These are phyloP conservation scores for Taphrina deformans DNA, from an alignment of 1,139 yeast species.

Conservation along the genomic window DNA sequence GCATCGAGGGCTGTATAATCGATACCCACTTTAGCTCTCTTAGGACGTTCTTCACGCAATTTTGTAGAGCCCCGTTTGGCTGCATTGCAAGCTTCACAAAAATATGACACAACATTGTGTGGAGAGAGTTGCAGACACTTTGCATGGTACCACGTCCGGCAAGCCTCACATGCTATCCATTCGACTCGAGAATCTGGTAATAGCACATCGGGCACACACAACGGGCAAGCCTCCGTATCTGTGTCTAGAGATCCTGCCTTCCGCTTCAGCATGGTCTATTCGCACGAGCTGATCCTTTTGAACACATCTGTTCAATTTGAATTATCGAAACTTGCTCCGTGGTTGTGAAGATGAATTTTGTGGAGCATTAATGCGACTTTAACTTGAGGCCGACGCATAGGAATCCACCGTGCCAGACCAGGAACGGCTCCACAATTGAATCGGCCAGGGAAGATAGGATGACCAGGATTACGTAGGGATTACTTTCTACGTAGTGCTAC, in stretches of 20 bases:
- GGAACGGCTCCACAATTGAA: background rate
- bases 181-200: background rate
- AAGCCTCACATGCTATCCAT: slow-evolving; percentile 30
- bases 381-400: background rate
- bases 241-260: background rate
- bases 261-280: background rate
- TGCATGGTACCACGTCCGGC: slow-evolving; percentile 27
- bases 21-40: slow-evolving; percentile 20
- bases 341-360: background rate
- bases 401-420: no score
- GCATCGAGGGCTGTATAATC: slow-evolving; percentile 81
- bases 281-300: background rate
- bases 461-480: background rate
- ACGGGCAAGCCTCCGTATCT: background rate
- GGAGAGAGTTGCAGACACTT: slow-evolving; percentile 1
- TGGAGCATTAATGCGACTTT: background rate
- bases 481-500: no score
- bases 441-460: background rate
- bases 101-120: background rate
- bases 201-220: background rate
- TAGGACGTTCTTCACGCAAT: slow-evolving; percentile 18
- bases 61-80: slow-evolving; percentile 7
- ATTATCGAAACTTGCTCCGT: background rate
- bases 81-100: background rate
- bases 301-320: background rate